Conservation (phyloP, 2,329 filamentous ascomycete species). For the Epichloe sibirici region DNA sequence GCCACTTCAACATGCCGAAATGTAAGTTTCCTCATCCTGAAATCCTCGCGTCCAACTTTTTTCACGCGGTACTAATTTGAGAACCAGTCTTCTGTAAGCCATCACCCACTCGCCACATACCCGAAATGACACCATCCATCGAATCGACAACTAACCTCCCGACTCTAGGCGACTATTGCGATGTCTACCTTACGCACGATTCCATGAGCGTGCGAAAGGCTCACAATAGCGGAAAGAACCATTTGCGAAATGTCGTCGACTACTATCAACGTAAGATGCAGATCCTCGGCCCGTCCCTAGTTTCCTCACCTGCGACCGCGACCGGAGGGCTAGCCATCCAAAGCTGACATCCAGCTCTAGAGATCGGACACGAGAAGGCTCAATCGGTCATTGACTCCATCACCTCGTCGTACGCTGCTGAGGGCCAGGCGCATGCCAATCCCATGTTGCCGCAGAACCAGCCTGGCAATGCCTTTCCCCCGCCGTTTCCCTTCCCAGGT, state of each 20-base stretch:
- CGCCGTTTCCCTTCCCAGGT: conserved; percentile 53
- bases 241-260: conserved; percentile 92
- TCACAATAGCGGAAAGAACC: conserved; percentile 93
- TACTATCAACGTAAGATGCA: conserved; percentile 76
- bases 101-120: not conserved
- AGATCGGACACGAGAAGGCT: conserved; percentile 97
- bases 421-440: conserved; percentile 78
- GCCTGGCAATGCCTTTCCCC: conserved; percentile 36
- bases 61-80: not conserved
- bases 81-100: conserved; percentile 18
- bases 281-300: conserved; percentile 9
- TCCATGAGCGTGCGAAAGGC: conserved; percentile 99
- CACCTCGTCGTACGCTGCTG: conserved; percentile 87
- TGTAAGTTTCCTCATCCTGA: not conserved
- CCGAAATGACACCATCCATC: not conserved
- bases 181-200: conserved; percentile 99
- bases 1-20: conserved; percentile 5
- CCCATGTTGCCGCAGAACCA: conserved; percentile 68
- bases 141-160: conserved; percentile 19
- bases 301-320: not conserved
- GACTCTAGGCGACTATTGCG: conserved; percentile 74
- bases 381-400: conserved; percentile 98
- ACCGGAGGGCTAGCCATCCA: not conserved
- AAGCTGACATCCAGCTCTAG: conserved; percentile 29
- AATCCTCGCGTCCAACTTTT: not conserved